Evolutionary conservation across 2,329 filamentous ascomycete genomes (phyloP).

Genomic region (Cercospora nicotianae): DNA sequence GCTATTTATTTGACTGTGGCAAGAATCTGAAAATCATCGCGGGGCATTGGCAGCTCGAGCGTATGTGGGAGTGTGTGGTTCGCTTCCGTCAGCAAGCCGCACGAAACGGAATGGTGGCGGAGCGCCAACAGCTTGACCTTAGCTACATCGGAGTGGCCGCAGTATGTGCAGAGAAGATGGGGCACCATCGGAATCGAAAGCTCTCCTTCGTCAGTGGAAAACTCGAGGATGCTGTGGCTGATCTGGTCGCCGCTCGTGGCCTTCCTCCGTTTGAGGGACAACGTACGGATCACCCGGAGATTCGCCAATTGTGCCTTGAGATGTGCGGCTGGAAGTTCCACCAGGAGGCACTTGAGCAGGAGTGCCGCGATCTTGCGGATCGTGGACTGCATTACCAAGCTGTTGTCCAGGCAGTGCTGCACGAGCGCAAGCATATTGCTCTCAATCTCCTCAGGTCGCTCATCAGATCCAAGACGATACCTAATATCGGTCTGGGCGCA

Average conservation of each 20-base stretch:
- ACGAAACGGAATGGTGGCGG: constrained; percentile 68
- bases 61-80: constrained; percentile 75
- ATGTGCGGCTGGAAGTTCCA: constrained; percentile 71
- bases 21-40: constrained; percentile 67
- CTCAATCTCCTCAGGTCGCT: constrained; percentile 68
- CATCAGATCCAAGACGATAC: constrained; percentile 67
- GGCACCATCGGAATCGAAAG: constrained; percentile 39
- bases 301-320: constrained; percentile 72
- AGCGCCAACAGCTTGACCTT: constrained; percentile 65
- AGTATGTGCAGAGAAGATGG: constrained; percentile 67
- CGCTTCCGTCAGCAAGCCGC: constrained; percentile 64
- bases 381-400: constrained; percentile 68
- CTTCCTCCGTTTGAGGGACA: constrained; percentile 65
- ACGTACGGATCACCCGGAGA: constrained; percentile 64
- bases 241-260: constrained; percentile 63
- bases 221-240: constrained; percentile 53
- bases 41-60: constrained; percentile 73
- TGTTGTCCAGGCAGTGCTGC: constrained; percentile 70
- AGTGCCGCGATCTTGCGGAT: constrained; percentile 53
- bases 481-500: constrained; percentile 51
- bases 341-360: constrained; percentile 50
- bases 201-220: constrained; percentile 28
- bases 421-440: constrained; percentile 67
- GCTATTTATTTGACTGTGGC: constrained; percentile 58
- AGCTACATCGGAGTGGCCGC: constrained; percentile 72